Conservation (phyloP, 306 rosid genomes). For the Macrotyloma uniflorum region DNA sequence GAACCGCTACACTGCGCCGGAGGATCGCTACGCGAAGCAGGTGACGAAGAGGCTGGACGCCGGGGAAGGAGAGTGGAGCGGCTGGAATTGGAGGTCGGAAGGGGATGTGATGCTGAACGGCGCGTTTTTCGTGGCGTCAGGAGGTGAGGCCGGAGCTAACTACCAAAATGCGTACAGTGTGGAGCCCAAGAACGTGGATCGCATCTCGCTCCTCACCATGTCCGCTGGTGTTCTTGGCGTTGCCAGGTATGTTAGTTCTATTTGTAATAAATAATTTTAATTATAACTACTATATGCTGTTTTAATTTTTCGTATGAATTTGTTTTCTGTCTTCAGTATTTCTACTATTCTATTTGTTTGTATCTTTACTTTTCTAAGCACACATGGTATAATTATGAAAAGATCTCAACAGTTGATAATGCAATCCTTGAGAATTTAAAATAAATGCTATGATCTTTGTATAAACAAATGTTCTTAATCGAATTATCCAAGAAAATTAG, state of each 20-base stretch:
- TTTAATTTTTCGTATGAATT: no score
- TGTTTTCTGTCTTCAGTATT: no score
- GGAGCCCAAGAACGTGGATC: slow-evolving; percentile 69
- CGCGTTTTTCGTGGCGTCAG: slow-evolving; percentile 75
- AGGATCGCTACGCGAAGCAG: slow-evolving; percentile 63
- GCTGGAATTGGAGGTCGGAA: slow-evolving; percentile 87
- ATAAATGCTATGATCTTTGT: no score
- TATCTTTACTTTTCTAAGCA: no score
- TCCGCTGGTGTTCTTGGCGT: slow-evolving; percentile 82
- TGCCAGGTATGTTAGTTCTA: slow-evolving; percentile 51
- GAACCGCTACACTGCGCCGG: slow-evolving; percentile 70
- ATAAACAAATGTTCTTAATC: no score
- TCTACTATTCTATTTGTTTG: no score
- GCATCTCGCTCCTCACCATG: slow-evolving; percentile 65
- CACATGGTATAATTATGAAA: no score
- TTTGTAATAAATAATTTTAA: no score
- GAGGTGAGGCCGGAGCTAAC: slow-evolving; percentile 49
- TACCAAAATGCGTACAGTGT: slow-evolving; percentile 75
- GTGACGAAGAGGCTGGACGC: slow-evolving; percentile 80
- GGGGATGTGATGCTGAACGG: slow-evolving; percentile 86
- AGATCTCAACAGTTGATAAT: no score
- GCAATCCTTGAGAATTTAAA: no score
- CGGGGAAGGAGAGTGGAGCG: slow-evolving; percentile 57
- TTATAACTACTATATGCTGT: no score
- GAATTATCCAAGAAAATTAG: no score